Conservation (phyloP, 257 asterid genomes). For the Gentiana straminea region DNA sequence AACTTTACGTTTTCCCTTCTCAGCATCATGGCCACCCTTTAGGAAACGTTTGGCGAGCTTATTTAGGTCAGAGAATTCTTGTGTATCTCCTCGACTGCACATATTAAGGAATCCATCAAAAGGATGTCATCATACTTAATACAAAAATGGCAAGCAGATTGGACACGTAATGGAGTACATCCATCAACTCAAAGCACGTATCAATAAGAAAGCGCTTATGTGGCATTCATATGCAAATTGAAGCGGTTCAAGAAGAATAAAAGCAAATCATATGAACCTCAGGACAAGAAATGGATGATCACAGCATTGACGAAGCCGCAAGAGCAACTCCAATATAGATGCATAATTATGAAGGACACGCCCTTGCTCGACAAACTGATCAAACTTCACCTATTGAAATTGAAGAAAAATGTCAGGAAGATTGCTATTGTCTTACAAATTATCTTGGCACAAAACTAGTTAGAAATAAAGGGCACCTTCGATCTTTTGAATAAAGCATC, state of each 20-base stretch:
- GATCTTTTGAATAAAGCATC: conserved; percentile 89
- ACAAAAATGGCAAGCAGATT: too few species aligned
- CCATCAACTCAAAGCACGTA: too few species aligned
- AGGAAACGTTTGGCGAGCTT: conserved; percentile 86
- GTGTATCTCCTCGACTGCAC: conserved; percentile 95
- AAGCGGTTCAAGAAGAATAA: not conserved
- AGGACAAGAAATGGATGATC: conserved; percentile 96
- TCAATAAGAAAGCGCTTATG: not conserved
- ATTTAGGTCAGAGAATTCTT: conserved; percentile 84
- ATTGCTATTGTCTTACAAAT: not conserved
- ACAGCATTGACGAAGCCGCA: conserved; percentile 99
- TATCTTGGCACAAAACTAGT: not conserved
- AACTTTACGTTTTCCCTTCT: conserved; percentile 43
- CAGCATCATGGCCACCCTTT: conserved; percentile 43
- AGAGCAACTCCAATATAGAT: conserved; percentile 87
- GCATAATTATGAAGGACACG: conserved; percentile 97
- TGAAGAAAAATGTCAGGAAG: conserved; percentile 10
- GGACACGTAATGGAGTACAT: too few species aligned
- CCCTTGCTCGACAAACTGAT: conserved; percentile 97
- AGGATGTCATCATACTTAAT: conserved; percentile 3
- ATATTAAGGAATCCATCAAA: conserved; percentile 20
- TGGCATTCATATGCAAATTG: not conserved
- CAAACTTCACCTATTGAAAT: conserved; percentile 67
- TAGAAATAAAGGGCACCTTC: conserved; percentile 38
- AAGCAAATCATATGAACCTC: conserved; percentile 39